Conservation (phyloP, 331 rosid species). For the Rosa hybrid region DNA sequence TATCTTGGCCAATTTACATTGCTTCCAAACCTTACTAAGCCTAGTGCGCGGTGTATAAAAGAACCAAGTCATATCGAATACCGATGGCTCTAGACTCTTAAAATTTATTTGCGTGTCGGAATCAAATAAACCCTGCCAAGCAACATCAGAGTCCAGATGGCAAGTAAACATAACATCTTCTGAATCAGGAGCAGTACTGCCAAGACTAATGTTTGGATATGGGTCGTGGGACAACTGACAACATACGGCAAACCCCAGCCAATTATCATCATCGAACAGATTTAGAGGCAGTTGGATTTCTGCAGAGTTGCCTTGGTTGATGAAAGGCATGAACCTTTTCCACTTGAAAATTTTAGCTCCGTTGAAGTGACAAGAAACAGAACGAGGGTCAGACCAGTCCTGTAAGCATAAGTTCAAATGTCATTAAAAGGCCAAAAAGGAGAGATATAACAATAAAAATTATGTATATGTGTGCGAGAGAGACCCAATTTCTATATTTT, state of each 20-base stretch:
- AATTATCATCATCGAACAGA: not conserved
- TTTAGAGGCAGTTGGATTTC: not conserved
- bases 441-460: too few species aligned
- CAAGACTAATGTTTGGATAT: not conserved
- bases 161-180: accelerated
- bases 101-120: too few species aligned
- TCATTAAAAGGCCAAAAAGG: not conserved
- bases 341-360: not conserved
- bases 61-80: too few species aligned
- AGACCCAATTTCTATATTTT: not conserved
- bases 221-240: accelerated
- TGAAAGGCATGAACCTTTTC: not conserved
- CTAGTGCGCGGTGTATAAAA: not conserved
- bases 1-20: not conserved
- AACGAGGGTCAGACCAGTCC: too few species aligned
- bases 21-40: not conserved
- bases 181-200: not conserved
- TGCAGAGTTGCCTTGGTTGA: not conserved
- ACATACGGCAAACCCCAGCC: not conserved
- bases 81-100: too few species aligned
- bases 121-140: too few species aligned
- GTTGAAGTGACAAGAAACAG: accelerated
- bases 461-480: too few species aligned
- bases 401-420: not conserved
- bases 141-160: not conserved